These are phyloP conservation scores for Arctium minus DNA, from an alignment of 129 eudicot species.

Conservation along the genomic window DNA sequence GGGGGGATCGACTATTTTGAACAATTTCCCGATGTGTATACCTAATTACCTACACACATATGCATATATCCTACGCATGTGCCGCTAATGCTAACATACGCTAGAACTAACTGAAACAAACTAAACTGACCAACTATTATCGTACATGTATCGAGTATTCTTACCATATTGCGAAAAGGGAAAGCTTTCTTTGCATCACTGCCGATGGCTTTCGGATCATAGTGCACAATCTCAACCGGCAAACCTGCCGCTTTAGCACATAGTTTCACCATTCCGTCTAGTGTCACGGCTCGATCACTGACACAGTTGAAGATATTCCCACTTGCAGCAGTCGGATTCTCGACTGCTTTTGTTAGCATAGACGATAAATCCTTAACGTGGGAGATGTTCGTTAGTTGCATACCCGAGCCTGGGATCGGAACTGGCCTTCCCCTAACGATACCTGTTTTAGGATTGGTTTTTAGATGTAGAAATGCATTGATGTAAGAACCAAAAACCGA, in stretches of 20 bases:
- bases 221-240: slow-evolving; percentile 83
- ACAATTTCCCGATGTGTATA: too few species aligned
- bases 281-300: slow-evolving; percentile 95
- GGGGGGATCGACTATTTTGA: too few species aligned
- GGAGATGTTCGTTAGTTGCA: slow-evolving; percentile 93
- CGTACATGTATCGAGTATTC: background rate
- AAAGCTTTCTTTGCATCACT: slow-evolving; percentile 94
- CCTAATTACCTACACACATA: too few species aligned
- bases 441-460: slow-evolving; percentile 42
- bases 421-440: slow-evolving; percentile 88
- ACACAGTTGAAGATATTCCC: slow-evolving; percentile 90
- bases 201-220: slow-evolving; percentile 82
- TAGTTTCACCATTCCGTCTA: slow-evolving; percentile 86
- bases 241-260: slow-evolving; percentile 92
- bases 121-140: background rate
- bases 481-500: background rate
- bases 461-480: background rate
- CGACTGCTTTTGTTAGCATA: slow-evolving; percentile 85
- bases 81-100: too few species aligned
- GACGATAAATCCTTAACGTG: slow-evolving; percentile 92
- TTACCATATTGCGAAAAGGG: slow-evolving; percentile 96
- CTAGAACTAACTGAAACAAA: too few species aligned
- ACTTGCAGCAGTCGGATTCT: slow-evolving; percentile 76
- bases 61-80: too few species aligned
- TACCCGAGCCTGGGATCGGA: slow-evolving; percentile 94